Base-by-base conservation (phyloP, 2,329 filamentous ascomycete species). In the Colletotrichum limetticola region DNA sequence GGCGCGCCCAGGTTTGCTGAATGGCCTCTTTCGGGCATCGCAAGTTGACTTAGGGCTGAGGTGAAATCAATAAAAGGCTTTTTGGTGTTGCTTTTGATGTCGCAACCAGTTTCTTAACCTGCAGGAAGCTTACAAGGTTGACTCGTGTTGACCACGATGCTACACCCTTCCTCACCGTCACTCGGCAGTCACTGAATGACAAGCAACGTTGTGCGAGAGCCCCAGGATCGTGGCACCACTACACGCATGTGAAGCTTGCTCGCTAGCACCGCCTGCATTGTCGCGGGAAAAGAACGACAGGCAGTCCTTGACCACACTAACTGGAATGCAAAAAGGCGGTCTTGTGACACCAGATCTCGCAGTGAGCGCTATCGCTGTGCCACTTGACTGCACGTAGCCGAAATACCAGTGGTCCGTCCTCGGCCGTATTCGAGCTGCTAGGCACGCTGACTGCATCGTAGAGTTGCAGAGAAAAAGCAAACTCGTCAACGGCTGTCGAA, bases 21-120 rank as follows among this genome's bases (percentile, higher is more conserved):
- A 30, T 66, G 26, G 8, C 16, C 37, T 66, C 24, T 65, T 46
- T 56, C 26, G 63, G 68, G 24, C 32, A 49, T 61, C 60, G 35
- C 16, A 70, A n/a, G 19, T 56, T 69, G 72, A 64, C 72, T 74
- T 58, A 69, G 64, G 71, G 72, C 64, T 66, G 72, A 68, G 57
- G 35, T 49, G 69, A 53, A 61, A 49, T 63, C 66, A 56, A 74
- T 68, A 61, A 72, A 56, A 59, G 60, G 30, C 22, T 56, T 46
- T 19, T 35, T 56, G 28, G 32, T 9, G 42, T 49, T 22, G 24
- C 30, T 42, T 56, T 30, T 30, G 19, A 26, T 35, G 55, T n/a
- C 60, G 70, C 46, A 24, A n/a, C 37, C 28, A 52, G 14, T 28
- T 30, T 30, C 14, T 32, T 6, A 26, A 22, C 28, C 37, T 63